Evolutionary conservation across 1,139 yeast genomes (phyloP), one percentile per base, ranked within the genome.

Genomic region (Eremothecium gossypii): DNA sequence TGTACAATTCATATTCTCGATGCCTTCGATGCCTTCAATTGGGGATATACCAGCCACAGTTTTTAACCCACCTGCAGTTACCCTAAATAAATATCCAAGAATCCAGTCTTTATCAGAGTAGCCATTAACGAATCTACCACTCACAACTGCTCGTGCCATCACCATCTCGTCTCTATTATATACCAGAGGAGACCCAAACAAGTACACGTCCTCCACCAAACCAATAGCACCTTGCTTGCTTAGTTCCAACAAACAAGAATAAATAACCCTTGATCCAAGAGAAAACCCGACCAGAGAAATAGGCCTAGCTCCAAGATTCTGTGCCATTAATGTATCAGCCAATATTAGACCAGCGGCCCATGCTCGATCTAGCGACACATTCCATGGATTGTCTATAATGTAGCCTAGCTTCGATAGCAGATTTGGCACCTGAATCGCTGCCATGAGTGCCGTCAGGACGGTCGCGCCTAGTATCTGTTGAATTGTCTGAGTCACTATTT

Each of bases 401-500:
- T 93, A 93, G 0, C 96, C 83, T 32, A 93, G 68, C 57, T 93
- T 93, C 0, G 96, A 79, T 36, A 93, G 69, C 47, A 85, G 82
- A 87, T 93, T 80, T 0, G 99, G 98, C 47, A 85, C 69, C 61
- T 91, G 97, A 41, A 93, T 72, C 1, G 97, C 93, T n/a, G 96
- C 77, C 95, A 93, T 87, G 46, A 93, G 71, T 1, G 96, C 91
- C n/a, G 87, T 79, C 39, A 91, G 69, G 33, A 93, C 76, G 0
- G 99, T 93, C 7, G 89, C 87, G 37, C 98, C 98, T 37, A 93
- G 70, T 41, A 93, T 83, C 61, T 91, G 98, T 65, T 93, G 98
- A 38, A 93, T 81, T 3, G 96, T 85, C 50, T 91, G 91, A 0
- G 95, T 79, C 43, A 93, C 70, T 0, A 95, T 93, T 62, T 93